These are phyloP conservation scores for Fusarium ramigenum DNA, from an alignment of 2,329 filamentous ascomycete species.

Conservation along the genomic window DNA sequence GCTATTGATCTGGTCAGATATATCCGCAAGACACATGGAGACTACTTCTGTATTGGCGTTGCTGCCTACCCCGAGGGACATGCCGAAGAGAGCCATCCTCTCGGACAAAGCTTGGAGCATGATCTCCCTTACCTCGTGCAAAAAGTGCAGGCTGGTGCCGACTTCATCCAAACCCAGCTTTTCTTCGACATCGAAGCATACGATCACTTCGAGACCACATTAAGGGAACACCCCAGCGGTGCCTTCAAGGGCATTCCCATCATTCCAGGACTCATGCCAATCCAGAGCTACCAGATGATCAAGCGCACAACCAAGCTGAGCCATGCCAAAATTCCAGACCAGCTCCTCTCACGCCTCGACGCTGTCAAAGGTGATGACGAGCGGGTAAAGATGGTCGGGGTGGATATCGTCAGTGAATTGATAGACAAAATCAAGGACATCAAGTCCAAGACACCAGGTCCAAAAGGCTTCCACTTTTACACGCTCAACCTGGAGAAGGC, in stretches of 20 bases:
- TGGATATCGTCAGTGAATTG: slow-evolving; percentile 85
- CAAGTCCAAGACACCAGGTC: slow-evolving; percentile 65
- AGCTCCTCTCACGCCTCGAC: slow-evolving; percentile 75
- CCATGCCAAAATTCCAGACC: slow-evolving; percentile 81
- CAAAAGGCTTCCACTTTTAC: slow-evolving; percentile 94
- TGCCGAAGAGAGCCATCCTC: slow-evolving; percentile 86
- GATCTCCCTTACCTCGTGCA: slow-evolving; percentile 91
- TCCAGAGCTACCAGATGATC: slow-evolving; percentile 97
- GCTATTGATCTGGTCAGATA: slow-evolving; percentile 90
- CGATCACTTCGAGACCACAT: slow-evolving; percentile 76
- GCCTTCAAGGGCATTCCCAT: slow-evolving; percentile 88
- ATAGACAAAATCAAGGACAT: slow-evolving; percentile 79
- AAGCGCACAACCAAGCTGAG: slow-evolving; percentile 93
- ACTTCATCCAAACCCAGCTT: slow-evolving; percentile 98
- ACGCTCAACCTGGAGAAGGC: slow-evolving; percentile 96
- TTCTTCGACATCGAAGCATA: slow-evolving; percentile 94
- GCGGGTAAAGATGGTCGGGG: slow-evolving; percentile 80
- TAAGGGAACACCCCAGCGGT: slow-evolving; percentile 84
- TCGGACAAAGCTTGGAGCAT: slow-evolving; percentile 73
- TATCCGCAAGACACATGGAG: slow-evolving; percentile 84
- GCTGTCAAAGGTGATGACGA: slow-evolving; percentile 82
- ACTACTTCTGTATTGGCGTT: slow-evolving; percentile 97
- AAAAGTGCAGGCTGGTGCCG: slow-evolving; percentile 89
- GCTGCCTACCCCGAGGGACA: slow-evolving; percentile 96
- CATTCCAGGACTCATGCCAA: slow-evolving; percentile 95